Conservation (phyloP, 179 eudicot species). For the Silene noctiflora region DNA sequence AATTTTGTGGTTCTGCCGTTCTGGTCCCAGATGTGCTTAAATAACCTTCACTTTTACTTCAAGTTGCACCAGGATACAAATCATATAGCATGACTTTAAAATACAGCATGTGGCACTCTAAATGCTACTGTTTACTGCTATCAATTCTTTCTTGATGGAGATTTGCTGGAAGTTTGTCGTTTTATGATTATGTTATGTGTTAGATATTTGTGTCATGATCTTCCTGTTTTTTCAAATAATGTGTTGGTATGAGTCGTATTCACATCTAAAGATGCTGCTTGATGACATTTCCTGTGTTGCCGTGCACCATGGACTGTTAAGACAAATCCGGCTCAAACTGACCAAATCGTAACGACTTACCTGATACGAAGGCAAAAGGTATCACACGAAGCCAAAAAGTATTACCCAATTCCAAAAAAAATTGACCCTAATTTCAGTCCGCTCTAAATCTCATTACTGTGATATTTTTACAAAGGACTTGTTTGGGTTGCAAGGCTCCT, state of each 20-base stretch:
- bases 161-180: not conserved
- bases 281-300: not conserved
- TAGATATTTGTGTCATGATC: slow-evolving; percentile 5
- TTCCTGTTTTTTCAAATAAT: not conserved
- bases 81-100: not conserved
- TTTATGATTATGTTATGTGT: not conserved
- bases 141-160: not conserved
- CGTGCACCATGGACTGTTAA: not conserved
- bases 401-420: too few relatives aligned
- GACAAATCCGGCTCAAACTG: too few relatives aligned
- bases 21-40: too few relatives aligned
- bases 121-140: not conserved
- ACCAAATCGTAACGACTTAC: too few relatives aligned
- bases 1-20: too few relatives aligned
- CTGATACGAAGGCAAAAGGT: too few relatives aligned
- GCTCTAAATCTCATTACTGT: too few relatives aligned
- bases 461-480: too few relatives aligned
- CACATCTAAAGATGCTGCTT: not conserved
- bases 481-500: too few relatives aligned
- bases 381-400: too few relatives aligned
- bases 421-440: too few relatives aligned
- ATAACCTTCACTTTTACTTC: not conserved
- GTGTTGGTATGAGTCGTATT: not conserved
- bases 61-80: not conserved
- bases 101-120: not conserved